A percentile compares a stretch with the other conserved stretches of the same genome.
Evolutionary conservation across 2,329 filamentous ascomycete genomes (phyloP).

Genomic region (Pseudogymnoascus sp.): DNA sequence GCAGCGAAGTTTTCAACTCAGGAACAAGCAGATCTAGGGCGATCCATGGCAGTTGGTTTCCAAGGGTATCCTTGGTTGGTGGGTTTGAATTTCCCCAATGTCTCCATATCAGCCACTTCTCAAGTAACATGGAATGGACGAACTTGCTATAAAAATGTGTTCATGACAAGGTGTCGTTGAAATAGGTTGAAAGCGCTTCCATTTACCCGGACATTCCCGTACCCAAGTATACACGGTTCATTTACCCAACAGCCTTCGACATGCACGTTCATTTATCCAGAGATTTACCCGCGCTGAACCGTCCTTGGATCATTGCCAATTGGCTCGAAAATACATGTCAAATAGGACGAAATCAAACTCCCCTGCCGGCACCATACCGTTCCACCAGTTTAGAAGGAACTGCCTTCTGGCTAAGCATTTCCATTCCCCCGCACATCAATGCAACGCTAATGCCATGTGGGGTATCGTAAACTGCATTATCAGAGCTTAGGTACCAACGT

Average conservation of each 20-base stretch:
- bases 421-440: neutral
- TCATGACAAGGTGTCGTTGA: neutral
- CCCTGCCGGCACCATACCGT: neutral
- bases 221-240: neutral
- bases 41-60: neutral
- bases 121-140: neutral
- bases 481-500: neutral
- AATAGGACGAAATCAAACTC: neutral
- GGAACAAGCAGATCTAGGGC: neutral
- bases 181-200: neutral
- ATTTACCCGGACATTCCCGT: neutral
- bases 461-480: neutral
- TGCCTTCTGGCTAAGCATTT: neutral
- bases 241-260: neutral
- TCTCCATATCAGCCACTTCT: neutral
- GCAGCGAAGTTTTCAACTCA: neutral
- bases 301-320: neutral
- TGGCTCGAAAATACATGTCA: neutral
- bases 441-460: neutral
- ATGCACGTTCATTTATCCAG: neutral
- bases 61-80: neutral
- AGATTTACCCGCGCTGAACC: neutral
- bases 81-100: slow-evolving; percentile 3
- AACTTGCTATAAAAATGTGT: neutral
- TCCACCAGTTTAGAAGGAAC: neutral